phyloP scores from a whole-genome alignment of 495 filamentous ascomycete genomes.

The Penicillium coffeae region DNA sequence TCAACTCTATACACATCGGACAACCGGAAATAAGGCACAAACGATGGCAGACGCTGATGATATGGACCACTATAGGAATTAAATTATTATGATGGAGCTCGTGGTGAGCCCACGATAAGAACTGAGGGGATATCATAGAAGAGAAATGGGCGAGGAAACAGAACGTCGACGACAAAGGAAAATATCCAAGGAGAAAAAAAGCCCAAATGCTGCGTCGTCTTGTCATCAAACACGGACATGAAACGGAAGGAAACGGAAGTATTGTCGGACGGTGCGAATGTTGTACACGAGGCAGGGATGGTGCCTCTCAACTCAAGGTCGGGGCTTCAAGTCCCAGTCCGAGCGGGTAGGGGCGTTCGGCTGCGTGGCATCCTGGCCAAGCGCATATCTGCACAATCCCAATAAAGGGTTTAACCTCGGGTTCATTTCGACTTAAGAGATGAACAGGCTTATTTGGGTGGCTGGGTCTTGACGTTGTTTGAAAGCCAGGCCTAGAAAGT shows the following conservation, averaged over 20 bases:
- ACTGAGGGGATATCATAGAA: constrained; percentile 37
- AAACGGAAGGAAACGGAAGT: constrained; percentile 27
- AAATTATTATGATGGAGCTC: constrained; percentile 29
- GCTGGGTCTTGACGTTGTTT: constrained; percentile 81
- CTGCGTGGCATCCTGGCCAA: constrained; percentile 1
- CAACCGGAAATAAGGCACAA: constrained; percentile 18
- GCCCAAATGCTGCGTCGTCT: constrained; percentile 45
- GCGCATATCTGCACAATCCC: constrained; percentile 3
- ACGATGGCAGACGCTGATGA: constrained; percentile 22
- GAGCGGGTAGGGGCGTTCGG: neutral
- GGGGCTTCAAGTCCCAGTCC: constrained; percentile 4
- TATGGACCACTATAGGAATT: constrained; percentile 23
- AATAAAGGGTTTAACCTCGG: constrained; percentile 1
- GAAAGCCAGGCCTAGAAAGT: constrained; percentile 73
- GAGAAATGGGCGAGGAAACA: constrained; percentile 15
- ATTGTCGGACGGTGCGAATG: constrained; percentile 31
- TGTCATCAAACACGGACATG: constrained; percentile 46
- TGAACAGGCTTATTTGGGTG: constrained; percentile 40
- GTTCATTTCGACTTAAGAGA: constrained; percentile 1
- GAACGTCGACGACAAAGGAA: constrained; percentile 19
- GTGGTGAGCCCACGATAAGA: constrained; percentile 22
- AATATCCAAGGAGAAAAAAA: constrained; percentile 13
- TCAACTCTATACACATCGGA: constrained; percentile 20
- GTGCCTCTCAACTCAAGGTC: constrained; percentile 22
- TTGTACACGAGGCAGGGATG: constrained; percentile 37